phyloP scores from a whole-genome alignment of 1,139 yeast species.

The Yamadazyma buinensis region DNA sequence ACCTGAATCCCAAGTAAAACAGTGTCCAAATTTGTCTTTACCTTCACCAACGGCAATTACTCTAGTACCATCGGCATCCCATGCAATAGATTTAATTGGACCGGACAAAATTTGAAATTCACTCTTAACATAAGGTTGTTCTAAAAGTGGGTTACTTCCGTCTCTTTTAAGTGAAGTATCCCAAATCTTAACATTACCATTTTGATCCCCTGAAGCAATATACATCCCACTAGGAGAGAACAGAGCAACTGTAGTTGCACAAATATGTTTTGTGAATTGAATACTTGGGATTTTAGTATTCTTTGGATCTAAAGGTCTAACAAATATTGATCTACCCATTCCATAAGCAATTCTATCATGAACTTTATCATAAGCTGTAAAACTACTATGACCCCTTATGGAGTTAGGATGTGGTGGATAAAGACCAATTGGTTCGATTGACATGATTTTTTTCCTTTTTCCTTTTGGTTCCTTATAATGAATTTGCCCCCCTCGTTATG shows the following conservation, averaged over 20 bases:
- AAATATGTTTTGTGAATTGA: slow-evolving; percentile 72
- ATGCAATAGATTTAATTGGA: slow-evolving; percentile 75
- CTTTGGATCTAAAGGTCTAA: slow-evolving; percentile 53
- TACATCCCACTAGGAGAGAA: slow-evolving; percentile 89
- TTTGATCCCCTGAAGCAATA: slow-evolving; percentile 87
- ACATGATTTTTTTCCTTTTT: no score
- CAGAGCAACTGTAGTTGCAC: slow-evolving; percentile 73
- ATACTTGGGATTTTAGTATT: slow-evolving; percentile 41
- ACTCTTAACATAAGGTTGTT: slow-evolving; percentile 49
- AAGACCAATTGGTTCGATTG: slow-evolving; percentile 16
- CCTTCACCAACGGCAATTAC: slow-evolving; percentile 96
- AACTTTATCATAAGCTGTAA: slow-evolving; percentile 66
- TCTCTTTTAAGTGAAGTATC: slow-evolving; percentile 41
- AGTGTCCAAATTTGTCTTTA: slow-evolving; percentile 86
- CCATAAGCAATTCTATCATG: slow-evolving; percentile 75
- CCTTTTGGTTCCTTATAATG: no score
- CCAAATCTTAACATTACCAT: slow-evolving; percentile 89
- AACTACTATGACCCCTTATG: slow-evolving; percentile 63
- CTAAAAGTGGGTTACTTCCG: slow-evolving; percentile 13
- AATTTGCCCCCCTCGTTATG: no score
- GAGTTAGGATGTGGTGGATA: slow-evolving; percentile 75
- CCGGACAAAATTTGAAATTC: slow-evolving; percentile 84
- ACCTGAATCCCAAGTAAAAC: slow-evolving; percentile 91
- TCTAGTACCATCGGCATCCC: slow-evolving; percentile 89
- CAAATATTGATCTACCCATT: slow-evolving; percentile 73